phyloP scores from a whole-genome alignment of 1,284 basidiomycete species.

The Fomitopsis pinicola region DNA sequence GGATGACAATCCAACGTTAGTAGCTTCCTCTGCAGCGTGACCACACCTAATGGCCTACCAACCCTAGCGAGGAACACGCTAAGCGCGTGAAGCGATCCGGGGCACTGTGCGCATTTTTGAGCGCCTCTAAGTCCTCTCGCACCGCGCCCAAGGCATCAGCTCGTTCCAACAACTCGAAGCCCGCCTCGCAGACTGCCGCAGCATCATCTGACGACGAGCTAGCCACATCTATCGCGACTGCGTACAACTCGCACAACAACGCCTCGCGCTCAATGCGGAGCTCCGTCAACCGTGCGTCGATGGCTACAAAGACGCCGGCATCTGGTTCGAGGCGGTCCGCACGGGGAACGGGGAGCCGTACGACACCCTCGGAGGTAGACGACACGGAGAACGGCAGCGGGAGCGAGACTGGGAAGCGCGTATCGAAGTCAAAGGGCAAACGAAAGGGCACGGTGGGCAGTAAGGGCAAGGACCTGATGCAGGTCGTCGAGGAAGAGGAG shows the following conservation, averaged over 20 bases:
- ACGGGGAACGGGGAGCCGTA: slow-evolving; percentile 18
- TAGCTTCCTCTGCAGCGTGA: slow-evolving; percentile 11
- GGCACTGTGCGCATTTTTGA: slow-evolving; percentile 50
- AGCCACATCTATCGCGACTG: slow-evolving; percentile 9
- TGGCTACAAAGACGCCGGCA: slow-evolving; percentile 21
- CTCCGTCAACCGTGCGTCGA: slow-evolving; percentile 17
- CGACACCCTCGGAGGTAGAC: slow-evolving; percentile 22
- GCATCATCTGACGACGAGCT: slow-evolving; percentile 22
- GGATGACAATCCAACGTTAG: slow-evolving; percentile 76
- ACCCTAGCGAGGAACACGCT: slow-evolving; percentile 57
- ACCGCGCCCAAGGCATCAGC: slow-evolving; percentile 16
- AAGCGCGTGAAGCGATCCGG: slow-evolving; percentile 48
- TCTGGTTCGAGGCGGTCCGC: slow-evolving; percentile 27
- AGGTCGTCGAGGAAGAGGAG: slow-evolving; percentile 29
- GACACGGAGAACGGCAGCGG: slow-evolving; percentile 21
- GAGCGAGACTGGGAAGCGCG: slow-evolving; percentile 22
- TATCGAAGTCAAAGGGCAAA: slow-evolving; percentile 23
- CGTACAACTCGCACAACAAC: not conserved
- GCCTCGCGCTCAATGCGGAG: slow-evolving; percentile 7
- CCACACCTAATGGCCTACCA: no score
- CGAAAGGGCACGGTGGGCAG: slow-evolving; percentile 10
- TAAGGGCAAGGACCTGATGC: slow-evolving; percentile 26
- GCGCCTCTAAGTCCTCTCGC: slow-evolving; percentile 17
- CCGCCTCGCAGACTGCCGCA: slow-evolving; percentile 7
- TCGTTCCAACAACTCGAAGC: slow-evolving; percentile 13